Evolutionary conservation across 352 stramenopile genomes (phyloP), one percentile per base, ranked within the genome.

Genomic region (Globisporangium radiosum): DNA sequence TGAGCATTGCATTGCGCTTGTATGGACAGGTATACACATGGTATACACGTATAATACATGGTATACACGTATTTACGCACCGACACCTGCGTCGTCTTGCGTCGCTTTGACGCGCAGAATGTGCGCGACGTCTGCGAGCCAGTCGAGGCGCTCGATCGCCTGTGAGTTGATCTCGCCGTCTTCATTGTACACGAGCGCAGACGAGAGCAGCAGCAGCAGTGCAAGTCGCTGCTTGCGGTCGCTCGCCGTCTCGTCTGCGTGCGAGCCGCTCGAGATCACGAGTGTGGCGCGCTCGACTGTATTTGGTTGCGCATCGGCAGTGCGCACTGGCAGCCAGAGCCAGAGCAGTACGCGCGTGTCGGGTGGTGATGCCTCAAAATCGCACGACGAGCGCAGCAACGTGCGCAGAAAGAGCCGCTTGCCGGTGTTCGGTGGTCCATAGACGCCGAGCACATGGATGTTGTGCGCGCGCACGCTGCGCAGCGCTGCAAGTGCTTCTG

Each of bases 151-250:
- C 33, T 77, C 73, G 5, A 87, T 59, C 38, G 75, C 69, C 15
- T 66, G 38, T 0, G 65, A 69, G 48, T 79, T 62, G 52, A 89
- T 74, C 47, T 86, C 76, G 47, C 73, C 74, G 48, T 86, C 75
- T 44, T 71, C 62, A 36, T 81, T 86, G 68, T 87, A 87, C 40
- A 87, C 47, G 14, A 89, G 58, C 15, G 65, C 66, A 14, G 79
- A 89, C 47, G 73, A 78, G 43, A 89, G 75, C 62, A 89, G 63
- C 58, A 87, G 62, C 33, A 89, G 52, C 25, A 89, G 66, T 14
- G 73, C 65, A 47, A 63, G 61, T 25, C 54, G 58, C 17, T n/a
- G 53, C 48, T 42, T 66, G 56, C 48, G 57, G 37, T 42, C 55
- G 14, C 7, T 63, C 43, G 10, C 25, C 0, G 56, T 59, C 5